phyloP scores from a whole-genome alignment of 2,329 filamentous ascomycete genomes.

The Ilyonectria robusta region DNA sequence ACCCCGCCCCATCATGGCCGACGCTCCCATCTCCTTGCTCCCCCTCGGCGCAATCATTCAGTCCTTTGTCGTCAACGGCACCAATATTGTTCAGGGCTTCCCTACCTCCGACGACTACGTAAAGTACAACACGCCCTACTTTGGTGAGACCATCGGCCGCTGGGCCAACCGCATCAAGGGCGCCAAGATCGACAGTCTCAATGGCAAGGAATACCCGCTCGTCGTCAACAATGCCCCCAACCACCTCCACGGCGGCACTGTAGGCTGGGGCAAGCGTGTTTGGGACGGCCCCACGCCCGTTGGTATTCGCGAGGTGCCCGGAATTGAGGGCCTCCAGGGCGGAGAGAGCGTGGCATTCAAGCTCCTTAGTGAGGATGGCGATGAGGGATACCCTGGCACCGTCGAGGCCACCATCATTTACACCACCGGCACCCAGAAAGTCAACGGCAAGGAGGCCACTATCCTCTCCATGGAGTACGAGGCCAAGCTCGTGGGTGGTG shows the following conservation, averaged over 20 bases:
- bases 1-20: constrained; percentile 53
- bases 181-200: constrained; percentile 80
- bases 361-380: constrained; percentile 81
- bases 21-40: constrained; percentile 75
- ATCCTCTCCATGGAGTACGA: constrained; percentile 92
- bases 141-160: constrained; percentile 93
- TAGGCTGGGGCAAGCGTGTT: constrained; percentile 86
- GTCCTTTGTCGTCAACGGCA: constrained; percentile 80
- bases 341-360: constrained; percentile 78
- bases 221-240: constrained; percentile 84
- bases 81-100: constrained; percentile 93
- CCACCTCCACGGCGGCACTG: constrained; percentile 78
- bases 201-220: constrained; percentile 78
- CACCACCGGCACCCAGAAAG: constrained; percentile 77
- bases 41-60: constrained; percentile 86
- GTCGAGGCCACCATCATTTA: constrained; percentile 86
- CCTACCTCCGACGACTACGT: constrained; percentile 81
- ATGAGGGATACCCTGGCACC: constrained; percentile 91
- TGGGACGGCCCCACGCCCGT: constrained; percentile 80
- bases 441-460: constrained; percentile 73
- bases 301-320: constrained; percentile 63
- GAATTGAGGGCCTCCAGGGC: constrained; percentile 67
- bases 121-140: constrained; percentile 82
- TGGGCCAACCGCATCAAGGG: constrained; percentile 84
- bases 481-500: constrained; percentile 82